Conservation (phyloP, 2,329 filamentous ascomycete genomes). For the Aspergillus sojae region DNA sequence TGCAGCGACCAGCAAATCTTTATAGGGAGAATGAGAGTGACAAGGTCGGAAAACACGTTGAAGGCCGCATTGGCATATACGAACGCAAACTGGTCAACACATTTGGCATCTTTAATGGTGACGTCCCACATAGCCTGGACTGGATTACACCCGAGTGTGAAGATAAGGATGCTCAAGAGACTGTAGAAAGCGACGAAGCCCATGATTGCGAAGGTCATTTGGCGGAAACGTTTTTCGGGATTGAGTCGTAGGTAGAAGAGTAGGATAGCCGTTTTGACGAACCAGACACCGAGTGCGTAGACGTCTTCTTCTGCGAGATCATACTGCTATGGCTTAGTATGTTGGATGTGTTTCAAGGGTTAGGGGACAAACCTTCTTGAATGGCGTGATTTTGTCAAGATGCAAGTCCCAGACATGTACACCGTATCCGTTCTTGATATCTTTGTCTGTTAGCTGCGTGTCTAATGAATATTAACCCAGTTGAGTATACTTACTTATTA, state of each 20-base stretch:
- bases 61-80: constrained; percentile 19
- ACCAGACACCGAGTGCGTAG: constrained; percentile 19
- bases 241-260: constrained; percentile 22
- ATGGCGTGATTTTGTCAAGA: constrained; percentile 12
- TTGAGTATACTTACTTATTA: constrained; percentile 8
- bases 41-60: constrained; percentile 18
- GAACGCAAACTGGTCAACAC: constrained; percentile 16
- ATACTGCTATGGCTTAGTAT: neutral
- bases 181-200: constrained; percentile 19
- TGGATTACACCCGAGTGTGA: constrained; percentile 18
- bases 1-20: constrained; percentile 17
- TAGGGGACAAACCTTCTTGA: constrained; percentile 13
- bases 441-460: neutral
- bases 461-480: neutral
- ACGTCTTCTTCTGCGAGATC: constrained; percentile 18
- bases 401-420: constrained; percentile 19
- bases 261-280: constrained; percentile 23
- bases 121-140: constrained; percentile 20
- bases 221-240: constrained; percentile 20
- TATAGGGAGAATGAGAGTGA: constrained; percentile 15
- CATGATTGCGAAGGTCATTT: constrained; percentile 22
- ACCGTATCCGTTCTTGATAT: constrained; percentile 19
- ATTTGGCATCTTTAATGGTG: constrained; percentile 13
- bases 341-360: neutral
- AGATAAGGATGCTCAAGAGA: constrained; percentile 18